Percentiles rank a stretch among this genome's conserved stretches.
Evolutionary conservation across 495 filamentous ascomycete species (phyloP).

Genomic region (Annulohypoxylon stygium): DNA sequence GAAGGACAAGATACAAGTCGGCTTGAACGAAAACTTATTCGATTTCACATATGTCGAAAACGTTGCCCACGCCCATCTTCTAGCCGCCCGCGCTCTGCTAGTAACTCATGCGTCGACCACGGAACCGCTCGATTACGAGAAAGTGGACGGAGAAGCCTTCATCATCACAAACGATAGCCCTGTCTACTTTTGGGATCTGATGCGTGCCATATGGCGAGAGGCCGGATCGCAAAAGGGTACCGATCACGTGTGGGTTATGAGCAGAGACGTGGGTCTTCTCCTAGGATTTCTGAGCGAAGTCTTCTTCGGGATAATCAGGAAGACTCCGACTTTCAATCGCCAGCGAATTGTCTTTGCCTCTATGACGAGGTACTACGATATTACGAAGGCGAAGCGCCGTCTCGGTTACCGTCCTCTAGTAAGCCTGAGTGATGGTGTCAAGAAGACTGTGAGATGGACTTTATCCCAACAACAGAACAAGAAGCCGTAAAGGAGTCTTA

Average conservation of each 20-base stretch:
- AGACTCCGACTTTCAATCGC: constrained; percentile 80
- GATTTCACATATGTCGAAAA: constrained; percentile 88
- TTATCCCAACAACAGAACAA: constrained; percentile 65
- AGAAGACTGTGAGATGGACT: constrained; percentile 75
- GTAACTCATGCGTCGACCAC: constrained; percentile 66
- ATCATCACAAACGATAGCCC: constrained; percentile 94
- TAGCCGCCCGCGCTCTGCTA: constrained; percentile 80
- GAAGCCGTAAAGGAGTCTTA: constrained; percentile 33
- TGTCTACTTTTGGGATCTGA: constrained; percentile 96
- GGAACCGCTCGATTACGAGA: constrained; percentile 77
- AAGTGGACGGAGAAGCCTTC: constrained; percentile 94
- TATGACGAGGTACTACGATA: constrained; percentile 89
- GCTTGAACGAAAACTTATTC: constrained; percentile 88
- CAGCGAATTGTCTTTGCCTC: constrained; percentile 79
- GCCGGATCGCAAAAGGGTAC: constrained; percentile 73
- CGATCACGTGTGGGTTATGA: constrained; percentile 77
- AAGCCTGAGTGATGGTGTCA: constrained; percentile 79
- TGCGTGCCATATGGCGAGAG: constrained; percentile 81
- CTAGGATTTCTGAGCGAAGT: constrained; percentile 79
- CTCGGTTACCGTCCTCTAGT: constrained; percentile 82
- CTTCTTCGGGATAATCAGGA: constrained; percentile 74
- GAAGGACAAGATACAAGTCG: constrained; percentile 85
- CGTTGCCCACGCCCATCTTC: constrained; percentile 79
- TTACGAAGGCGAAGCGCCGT: constrained; percentile 83
- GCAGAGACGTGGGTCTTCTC: constrained; percentile 70